These are phyloP conservation scores for Globisporangium sylvaticum DNA, from an alignment of 352 stramenopile genomes.

Conservation along the genomic window DNA sequence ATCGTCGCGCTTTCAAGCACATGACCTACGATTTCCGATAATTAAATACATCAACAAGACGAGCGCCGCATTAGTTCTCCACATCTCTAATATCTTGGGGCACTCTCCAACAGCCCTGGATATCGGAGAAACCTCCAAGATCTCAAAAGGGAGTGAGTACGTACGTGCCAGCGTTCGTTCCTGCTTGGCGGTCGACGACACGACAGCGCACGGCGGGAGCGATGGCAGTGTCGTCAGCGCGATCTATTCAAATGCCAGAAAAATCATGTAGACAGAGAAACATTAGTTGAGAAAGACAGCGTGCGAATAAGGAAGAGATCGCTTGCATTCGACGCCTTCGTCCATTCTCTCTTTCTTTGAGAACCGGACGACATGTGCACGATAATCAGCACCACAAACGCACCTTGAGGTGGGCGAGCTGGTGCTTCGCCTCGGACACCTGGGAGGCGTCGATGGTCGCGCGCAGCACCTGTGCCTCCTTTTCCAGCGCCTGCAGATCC, in stretches of 20 bases:
- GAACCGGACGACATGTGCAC: not conserved
- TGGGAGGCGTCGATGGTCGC: conserved; percentile 46
- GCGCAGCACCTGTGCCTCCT: conserved; percentile 61
- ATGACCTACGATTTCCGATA: conserved; percentile 36
- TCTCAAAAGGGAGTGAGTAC: conserved; percentile 6
- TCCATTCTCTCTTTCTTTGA: not conserved
- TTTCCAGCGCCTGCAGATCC: conserved; percentile 49
- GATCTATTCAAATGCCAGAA: conserved; percentile 40
- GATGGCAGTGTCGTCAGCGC: conserved; percentile 80
- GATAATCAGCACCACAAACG: not conserved
- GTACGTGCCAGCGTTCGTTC: conserved; percentile 78
- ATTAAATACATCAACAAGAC: not conserved
- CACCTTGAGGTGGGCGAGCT: conserved; percentile 67
- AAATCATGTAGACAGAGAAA: not conserved
- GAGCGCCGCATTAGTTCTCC: not conserved
- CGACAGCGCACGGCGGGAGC: conserved; percentile 61
- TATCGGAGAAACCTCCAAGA: not conserved
- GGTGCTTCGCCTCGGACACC: conserved; percentile 36
- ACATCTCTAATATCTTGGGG: no score
- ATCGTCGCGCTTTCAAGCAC: conserved; percentile 89
- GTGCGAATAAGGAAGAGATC: not conserved
- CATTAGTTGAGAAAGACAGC: not conserved
- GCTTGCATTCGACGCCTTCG: not conserved
- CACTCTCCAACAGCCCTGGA: not conserved
- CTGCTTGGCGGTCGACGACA: conserved; percentile 46